phyloP scores from a whole-genome alignment of 2,329 filamentous ascomycete species.

The Rasamsonia emersonii region DNA sequence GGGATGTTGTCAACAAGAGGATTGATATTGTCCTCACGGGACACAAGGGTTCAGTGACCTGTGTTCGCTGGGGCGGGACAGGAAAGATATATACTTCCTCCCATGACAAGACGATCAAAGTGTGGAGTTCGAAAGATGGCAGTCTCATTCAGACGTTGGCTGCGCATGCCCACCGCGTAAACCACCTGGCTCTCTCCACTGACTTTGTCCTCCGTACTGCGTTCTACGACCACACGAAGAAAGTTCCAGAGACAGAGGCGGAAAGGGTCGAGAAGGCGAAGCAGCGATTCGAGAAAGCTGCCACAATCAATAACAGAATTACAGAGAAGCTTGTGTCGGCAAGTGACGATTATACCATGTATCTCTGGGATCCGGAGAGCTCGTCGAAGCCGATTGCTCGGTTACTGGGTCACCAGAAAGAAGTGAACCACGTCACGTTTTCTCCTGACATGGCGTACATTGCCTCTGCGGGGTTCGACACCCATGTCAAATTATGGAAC shows the following conservation, averaged over 20 bases:
- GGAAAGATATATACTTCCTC: slow-evolving; percentile 75
- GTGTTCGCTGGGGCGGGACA: slow-evolving; percentile 89
- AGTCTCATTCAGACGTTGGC: slow-evolving; percentile 70
- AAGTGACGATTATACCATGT: slow-evolving; percentile 93
- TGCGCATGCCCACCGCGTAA: slow-evolving; percentile 88
- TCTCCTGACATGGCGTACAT: slow-evolving; percentile 83
- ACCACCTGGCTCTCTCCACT: slow-evolving; percentile 86
- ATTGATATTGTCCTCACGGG: slow-evolving; percentile 78
- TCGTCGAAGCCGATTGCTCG: slow-evolving; percentile 79
- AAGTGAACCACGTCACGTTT: slow-evolving; percentile 92
- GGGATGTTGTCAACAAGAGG: slow-evolving; percentile 68
- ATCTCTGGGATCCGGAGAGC: slow-evolving; percentile 76
- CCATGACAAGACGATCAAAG: slow-evolving; percentile 84
- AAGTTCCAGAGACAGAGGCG: slow-evolving; percentile 59
- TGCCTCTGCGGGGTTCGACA: slow-evolving; percentile 85
- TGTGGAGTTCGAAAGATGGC: slow-evolving; percentile 77
- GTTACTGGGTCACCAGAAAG: slow-evolving; percentile 89
- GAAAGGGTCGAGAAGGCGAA: slow-evolving; percentile 67
- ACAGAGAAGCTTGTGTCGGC: slow-evolving; percentile 82
- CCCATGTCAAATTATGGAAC: slow-evolving; percentile 89
- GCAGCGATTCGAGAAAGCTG: slow-evolving; percentile 77
- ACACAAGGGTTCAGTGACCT: slow-evolving; percentile 82
- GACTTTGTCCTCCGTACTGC: slow-evolving; percentile 81
- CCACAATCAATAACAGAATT: slow-evolving; percentile 64
- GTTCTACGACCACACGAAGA: slow-evolving; percentile 74